These are phyloP conservation scores for Aspergillus fructus DNA, from an alignment of 2,329 filamentous ascomycete species.

Conservation along the genomic window DNA sequence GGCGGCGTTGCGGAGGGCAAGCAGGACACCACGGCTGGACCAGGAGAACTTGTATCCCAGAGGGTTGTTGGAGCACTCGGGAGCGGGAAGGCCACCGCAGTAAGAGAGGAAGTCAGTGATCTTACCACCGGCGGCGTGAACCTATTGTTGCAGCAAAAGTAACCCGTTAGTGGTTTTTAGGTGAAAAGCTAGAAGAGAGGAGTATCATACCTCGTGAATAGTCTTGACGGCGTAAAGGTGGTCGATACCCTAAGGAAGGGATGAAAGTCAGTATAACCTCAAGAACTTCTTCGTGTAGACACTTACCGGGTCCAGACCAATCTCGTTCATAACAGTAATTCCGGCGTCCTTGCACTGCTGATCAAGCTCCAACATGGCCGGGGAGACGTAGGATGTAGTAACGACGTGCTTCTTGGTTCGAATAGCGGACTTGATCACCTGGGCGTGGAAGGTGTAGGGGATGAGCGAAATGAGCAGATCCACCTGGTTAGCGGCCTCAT, in stretches of 20 bases:
- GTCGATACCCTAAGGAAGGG: conserved; percentile 35
- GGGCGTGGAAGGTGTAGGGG: conserved; percentile 85
- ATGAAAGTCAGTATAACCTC: neutral
- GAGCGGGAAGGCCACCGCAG: conserved; percentile 76
- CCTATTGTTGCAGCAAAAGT: conserved; percentile 46
- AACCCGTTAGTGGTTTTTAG: neutral
- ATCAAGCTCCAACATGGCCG: conserved; percentile 88
- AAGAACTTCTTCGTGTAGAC: neutral
- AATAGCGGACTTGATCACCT: conserved; percentile 91
- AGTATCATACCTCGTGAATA: conserved; percentile 53
- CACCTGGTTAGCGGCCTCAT: conserved; percentile 75
- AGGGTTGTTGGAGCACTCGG: conserved; percentile 80
- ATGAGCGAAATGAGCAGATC: conserved; percentile 81
- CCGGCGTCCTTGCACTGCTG: conserved; percentile 80
- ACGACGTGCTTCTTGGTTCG: conserved; percentile 93
- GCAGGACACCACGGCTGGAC: conserved; percentile 77
- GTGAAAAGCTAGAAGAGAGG: neutral
- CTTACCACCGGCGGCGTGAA: conserved; percentile 86
- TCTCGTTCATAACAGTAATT: conserved; percentile 98
- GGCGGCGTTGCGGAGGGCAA: conserved; percentile 83
- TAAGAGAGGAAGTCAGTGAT: conserved; percentile 78
- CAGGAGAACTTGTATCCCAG: conserved; percentile 91
- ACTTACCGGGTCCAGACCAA: conserved; percentile 59
- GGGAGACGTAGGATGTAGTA: conserved; percentile 90
- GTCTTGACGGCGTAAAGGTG: conserved; percentile 78